Evolutionary conservation across 306 rosid genomes (phyloP), one percentile per base, ranked within the genome.

Genomic region (Dalbergia cochinchinensis): DNA sequence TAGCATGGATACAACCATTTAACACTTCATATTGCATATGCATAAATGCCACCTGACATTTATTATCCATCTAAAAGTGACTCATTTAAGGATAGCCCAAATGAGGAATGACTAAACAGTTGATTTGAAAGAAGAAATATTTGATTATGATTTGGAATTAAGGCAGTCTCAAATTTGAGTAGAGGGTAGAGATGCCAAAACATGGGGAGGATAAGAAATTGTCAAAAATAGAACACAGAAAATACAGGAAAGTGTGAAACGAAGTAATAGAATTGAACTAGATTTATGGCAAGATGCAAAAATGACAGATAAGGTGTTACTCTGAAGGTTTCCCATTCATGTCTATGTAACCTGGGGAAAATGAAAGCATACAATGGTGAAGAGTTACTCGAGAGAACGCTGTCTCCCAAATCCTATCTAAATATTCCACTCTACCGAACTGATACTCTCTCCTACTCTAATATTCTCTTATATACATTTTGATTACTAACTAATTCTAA

Each of bases 1-100:
- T 48, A 45, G 82, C 66, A 64, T 58, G 70, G 55, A 75, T 63
- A 75, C 59, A 70, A 34, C 53, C 65, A 70, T 22, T 39, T 16
- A 65, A 71, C n/a, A 47, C 65, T 78, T 78, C 59, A 33, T 14
- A 20, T 14, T 22, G 35, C 82, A 19, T 12, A n/a, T 22, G 54
- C 45, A 70, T 55, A 70, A 62, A 53, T 19, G n/a, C 5, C 48
- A 45, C 15, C 53, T 2, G 16, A 60, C 26, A 62, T 14, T 34
- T 31, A 10, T 22, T 58, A 34, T 26, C 76, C 63, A 68, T 59
- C 83, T 15, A 65, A 33, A 70, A 26, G 58, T 42, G 55, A 34
- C 18, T 62, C 31, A 15, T 44, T 33, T 20, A 67, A 47, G 51
- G 44, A 62, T 4, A 71, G 73, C 66, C 51, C 19, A 16, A 54